A percentile compares a stretch with the other conserved stretches of the same genome.
phyloP scores from a whole-genome alignment of 2,329 filamentous ascomycete species.

The Bipolaris zeicola region DNA sequence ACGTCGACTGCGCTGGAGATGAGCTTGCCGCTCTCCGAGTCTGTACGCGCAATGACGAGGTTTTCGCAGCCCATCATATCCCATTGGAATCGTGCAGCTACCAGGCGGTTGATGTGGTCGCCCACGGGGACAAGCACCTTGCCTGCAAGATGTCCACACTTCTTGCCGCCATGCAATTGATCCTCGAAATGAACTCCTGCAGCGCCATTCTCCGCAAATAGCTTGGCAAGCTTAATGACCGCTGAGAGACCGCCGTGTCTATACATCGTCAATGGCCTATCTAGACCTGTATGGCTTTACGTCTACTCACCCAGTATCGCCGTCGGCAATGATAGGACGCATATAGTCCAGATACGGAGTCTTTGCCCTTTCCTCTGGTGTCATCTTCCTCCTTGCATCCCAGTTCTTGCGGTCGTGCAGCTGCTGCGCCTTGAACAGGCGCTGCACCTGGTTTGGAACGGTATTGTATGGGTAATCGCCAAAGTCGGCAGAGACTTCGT shows the following conservation, averaged over 20 bases:
- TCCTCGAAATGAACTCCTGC: slow-evolving; percentile 98
- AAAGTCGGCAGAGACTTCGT: slow-evolving; percentile 97
- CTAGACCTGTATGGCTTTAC: fast-evolving
- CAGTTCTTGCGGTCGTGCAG: slow-evolving; percentile 97
- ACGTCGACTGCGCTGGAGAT: slow-evolving; percentile 90
- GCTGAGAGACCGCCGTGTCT: slow-evolving; percentile 89
- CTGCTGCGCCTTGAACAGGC: slow-evolving; percentile 93
- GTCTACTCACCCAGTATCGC: slow-evolving; percentile 73
- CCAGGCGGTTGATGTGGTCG: slow-evolving; percentile 94
- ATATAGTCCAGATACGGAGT: slow-evolving; percentile 91
- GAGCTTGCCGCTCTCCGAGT: slow-evolving; percentile 91
- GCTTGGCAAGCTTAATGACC: slow-evolving; percentile 93
- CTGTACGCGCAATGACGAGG: slow-evolving; percentile 90
- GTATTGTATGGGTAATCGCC: slow-evolving; percentile 99
- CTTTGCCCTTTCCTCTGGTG: slow-evolving; percentile 69
- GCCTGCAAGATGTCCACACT: slow-evolving; percentile 94
- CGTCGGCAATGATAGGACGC: slow-evolving; percentile 92
- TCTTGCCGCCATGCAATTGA: slow-evolving; percentile 96
- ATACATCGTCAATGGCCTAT: slow-evolving; percentile 21
- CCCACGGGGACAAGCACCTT: slow-evolving; percentile 93
- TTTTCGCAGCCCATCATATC: slow-evolving; percentile 97
- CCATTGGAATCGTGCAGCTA: slow-evolving; percentile 94
- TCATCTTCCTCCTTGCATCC: slow-evolving; percentile 81
- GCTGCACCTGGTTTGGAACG: slow-evolving; percentile 96
- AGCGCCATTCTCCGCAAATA: slow-evolving; percentile 96